phyloP scores from a whole-genome alignment of 2,329 filamentous ascomycete genomes.

The Monosporascus ibericus region DNA sequence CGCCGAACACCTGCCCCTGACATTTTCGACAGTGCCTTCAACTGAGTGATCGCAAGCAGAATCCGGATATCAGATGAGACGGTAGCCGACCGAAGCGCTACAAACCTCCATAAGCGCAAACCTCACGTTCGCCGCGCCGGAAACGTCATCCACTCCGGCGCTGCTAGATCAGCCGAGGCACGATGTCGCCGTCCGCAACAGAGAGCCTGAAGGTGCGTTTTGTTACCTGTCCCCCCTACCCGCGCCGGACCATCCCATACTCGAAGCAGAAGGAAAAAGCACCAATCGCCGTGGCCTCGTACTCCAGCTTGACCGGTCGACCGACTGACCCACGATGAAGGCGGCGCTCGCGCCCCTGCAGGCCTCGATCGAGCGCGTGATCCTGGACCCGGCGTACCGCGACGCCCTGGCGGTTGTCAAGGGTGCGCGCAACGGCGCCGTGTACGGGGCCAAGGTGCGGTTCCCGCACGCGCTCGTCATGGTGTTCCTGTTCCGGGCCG shows the following conservation, averaged over 20 bases:
- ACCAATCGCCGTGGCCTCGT: too few species aligned
- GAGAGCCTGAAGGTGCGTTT: constrained; percentile 4
- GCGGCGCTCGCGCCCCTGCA: constrained; percentile 27
- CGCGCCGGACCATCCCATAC: background rate
- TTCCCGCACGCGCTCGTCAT: constrained; percentile 98
- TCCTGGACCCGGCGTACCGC: constrained; percentile 79
- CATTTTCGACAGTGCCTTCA: background rate
- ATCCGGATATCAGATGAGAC: background rate
- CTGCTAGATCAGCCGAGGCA: background rate
- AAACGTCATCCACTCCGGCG: background rate
- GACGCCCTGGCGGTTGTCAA: constrained; percentile 82
- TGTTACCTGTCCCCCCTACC: background rate
- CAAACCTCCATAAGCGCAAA: background rate
- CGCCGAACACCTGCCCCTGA: too few species aligned
- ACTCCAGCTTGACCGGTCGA: too few species aligned
- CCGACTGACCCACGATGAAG: too few species aligned
- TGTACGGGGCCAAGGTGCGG: constrained; percentile 95
- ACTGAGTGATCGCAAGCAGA: background rate
- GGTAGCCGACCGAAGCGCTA: background rate
- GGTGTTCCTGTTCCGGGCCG: constrained; percentile 93
- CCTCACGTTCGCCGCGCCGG: background rate
- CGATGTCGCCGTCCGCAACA: background rate
- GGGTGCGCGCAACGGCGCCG: constrained; percentile 89
- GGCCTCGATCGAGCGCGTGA: constrained; percentile 66
- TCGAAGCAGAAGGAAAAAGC: too few species aligned